Conservation (phyloP, 2,329 filamentous ascomycete species). For the Thielaviopsis punctulata region DNA sequence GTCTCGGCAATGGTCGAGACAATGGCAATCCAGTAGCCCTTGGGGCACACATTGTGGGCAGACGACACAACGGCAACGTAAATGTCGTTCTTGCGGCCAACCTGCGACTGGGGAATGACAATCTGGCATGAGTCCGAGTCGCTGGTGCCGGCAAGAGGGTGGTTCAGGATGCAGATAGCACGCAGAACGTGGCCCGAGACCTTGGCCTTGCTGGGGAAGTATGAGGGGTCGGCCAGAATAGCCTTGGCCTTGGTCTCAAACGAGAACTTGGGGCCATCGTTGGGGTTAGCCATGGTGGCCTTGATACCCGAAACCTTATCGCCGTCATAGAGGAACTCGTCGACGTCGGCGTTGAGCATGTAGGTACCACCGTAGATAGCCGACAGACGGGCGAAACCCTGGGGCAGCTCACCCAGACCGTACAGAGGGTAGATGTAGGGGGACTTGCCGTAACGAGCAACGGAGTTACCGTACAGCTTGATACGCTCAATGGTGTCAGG, state of each 20-base stretch:
- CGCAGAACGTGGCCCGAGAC: slow-evolving; percentile 81
- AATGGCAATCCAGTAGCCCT: slow-evolving; percentile 97
- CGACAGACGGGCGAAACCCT: slow-evolving; percentile 91
- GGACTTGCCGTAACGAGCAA: slow-evolving; percentile 93
- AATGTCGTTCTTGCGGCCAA: slow-evolving; percentile 92
- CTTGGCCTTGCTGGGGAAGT: slow-evolving; percentile 82
- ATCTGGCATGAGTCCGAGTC: slow-evolving; percentile 81
- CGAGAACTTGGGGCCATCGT: slow-evolving; percentile 52
- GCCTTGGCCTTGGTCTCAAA: slow-evolving; percentile 94
- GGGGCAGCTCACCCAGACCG: slow-evolving; percentile 88
- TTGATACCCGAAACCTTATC: slow-evolving; percentile 89
- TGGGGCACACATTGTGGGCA: slow-evolving; percentile 94
- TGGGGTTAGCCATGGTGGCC: slow-evolving; percentile 83
- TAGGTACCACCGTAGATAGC: slow-evolving; percentile 98
- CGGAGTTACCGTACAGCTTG: slow-evolving; percentile 90
- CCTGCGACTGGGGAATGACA: slow-evolving; percentile 95
- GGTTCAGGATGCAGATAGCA: slow-evolving; percentile 93
- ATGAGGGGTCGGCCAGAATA: slow-evolving; percentile 90
- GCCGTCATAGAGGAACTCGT: slow-evolving; percentile 73
- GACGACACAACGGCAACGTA: slow-evolving; percentile 94
- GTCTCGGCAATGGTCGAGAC: slow-evolving; percentile 94
- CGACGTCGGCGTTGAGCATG: slow-evolving; percentile 92
- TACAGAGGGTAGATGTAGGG: slow-evolving; percentile 99
- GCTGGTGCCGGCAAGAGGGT: slow-evolving; percentile 79
- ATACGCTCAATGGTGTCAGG: slow-evolving; percentile 83